phyloP scores from a whole-genome alignment of 768 basidiomycete species.

The Boletus reticuloceps region DNA sequence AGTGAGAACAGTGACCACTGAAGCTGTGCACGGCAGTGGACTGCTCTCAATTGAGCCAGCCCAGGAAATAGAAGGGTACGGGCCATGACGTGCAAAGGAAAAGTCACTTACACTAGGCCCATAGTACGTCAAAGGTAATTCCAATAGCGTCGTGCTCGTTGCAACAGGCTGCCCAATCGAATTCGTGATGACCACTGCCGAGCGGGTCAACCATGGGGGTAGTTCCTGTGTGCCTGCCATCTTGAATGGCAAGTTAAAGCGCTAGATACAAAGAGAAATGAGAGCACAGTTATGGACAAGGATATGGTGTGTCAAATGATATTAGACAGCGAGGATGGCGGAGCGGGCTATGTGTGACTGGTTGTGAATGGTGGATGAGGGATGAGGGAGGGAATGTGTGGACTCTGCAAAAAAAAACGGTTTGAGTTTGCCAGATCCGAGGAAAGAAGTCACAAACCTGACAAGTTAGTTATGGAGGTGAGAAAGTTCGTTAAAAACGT shows the following conservation, averaged over 20 bases:
- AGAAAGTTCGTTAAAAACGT: constrained; percentile 14
- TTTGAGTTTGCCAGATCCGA: neutral
- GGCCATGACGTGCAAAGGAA: neutral
- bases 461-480: constrained; percentile 9
- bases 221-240: constrained; percentile 55
- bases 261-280: constrained; percentile 1
- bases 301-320: constrained; percentile 4
- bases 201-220: constrained; percentile 71
- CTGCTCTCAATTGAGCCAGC: neutral
- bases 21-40: neutral
- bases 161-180: constrained; percentile 50
- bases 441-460: constrained; percentile 11
- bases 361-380: constrained; percentile 4
- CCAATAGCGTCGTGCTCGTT: constrained; percentile 58
- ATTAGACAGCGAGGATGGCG: constrained; percentile 1
- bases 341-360: neutral
- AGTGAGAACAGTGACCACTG: neutral
- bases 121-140: constrained; percentile 75
- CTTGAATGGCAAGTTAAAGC: constrained; percentile 6
- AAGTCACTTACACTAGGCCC: constrained; percentile 70
- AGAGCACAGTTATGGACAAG: constrained; percentile 3
- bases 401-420: constrained; percentile 12
- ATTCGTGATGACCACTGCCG: constrained; percentile 50
- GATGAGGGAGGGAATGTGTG: constrained; percentile 31
- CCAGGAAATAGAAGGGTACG: neutral